These are phyloP conservation scores for Sclerotinia sclerotiorum DNA, from an alignment of 2,329 filamentous ascomycete species.

Conservation along the genomic window DNA sequence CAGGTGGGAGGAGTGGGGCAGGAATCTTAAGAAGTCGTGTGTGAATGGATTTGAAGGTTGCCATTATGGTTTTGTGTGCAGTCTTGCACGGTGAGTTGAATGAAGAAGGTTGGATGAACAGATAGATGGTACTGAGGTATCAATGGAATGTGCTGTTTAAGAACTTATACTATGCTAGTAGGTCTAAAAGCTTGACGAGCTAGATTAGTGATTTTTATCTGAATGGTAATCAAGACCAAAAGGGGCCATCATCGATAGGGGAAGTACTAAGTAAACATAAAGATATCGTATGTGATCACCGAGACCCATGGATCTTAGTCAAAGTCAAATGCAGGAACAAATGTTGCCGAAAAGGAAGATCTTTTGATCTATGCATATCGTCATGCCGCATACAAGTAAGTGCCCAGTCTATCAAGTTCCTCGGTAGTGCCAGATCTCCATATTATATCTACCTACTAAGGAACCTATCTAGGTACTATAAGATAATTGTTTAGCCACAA, in stretches of 20 bases:
- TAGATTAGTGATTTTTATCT: neutral
- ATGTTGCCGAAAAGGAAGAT: neutral
- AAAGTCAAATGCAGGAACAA: neutral
- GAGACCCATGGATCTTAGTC: too few relatives aligned
- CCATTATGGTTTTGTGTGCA: neutral
- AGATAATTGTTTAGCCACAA: neutral
- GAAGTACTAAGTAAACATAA: neutral
- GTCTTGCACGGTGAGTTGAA: neutral
- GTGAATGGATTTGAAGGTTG: slow-evolving; percentile 13
- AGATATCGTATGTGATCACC: neutral
- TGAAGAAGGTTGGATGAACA: neutral
- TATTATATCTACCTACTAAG: neutral
- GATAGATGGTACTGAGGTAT: neutral
- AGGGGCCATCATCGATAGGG: neutral
- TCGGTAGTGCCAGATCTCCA: neutral
- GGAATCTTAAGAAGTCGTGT: slow-evolving; percentile 14
- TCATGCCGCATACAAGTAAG: too few relatives aligned
- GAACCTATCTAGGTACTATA: neutral
- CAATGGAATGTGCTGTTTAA: neutral
- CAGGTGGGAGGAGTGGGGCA: slow-evolving; percentile 37
- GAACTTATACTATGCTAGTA: neutral
- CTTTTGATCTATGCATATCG: neutral
- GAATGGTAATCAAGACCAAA: neutral
- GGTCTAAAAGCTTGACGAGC: neutral
- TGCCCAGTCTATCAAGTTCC: neutral